These are phyloP conservation scores for Cucurbita pepo DNA, from an alignment of 306 rosid species.

Conservation along the genomic window DNA sequence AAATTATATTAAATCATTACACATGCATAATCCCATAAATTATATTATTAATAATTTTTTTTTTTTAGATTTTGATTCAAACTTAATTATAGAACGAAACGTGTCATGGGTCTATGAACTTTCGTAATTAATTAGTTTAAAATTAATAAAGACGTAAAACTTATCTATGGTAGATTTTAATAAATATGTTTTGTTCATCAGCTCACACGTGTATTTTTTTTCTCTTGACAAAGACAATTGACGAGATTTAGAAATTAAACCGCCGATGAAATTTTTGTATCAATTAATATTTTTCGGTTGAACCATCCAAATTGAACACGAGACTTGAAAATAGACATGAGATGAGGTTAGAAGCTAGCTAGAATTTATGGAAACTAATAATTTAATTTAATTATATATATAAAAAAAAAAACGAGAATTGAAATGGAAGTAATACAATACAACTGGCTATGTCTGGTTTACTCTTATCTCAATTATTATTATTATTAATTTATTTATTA, in stretches of 20 bases:
- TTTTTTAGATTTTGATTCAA: neutral
- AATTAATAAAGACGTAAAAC: neutral
- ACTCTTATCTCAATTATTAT: neutral
- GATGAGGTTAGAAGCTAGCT: too few relatives aligned
- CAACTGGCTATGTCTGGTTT: neutral
- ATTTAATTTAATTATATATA: too few relatives aligned
- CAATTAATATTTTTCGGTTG: too few relatives aligned
- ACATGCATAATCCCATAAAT: neutral
- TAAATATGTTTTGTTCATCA: neutral
- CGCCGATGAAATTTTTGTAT: too few relatives aligned
- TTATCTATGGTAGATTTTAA: too few relatives aligned
- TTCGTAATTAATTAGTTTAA: too few relatives aligned
- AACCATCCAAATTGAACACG: too few relatives aligned
- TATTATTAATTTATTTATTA: neutral
- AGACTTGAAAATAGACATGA: too few relatives aligned
- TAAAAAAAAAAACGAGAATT: neutral
- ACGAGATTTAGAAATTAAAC: neutral
- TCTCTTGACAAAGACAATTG: neutral
- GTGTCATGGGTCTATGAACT: neutral
- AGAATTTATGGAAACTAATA: too few relatives aligned
- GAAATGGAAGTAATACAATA: neutral
- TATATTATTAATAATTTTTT: neutral
- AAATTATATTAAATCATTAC: neutral
- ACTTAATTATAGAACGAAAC: neutral
- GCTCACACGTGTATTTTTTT: neutral